Evolutionary conservation across 371 early-diverging fungal genomes (phyloP).

Genomic region (Rhizopus sp.): DNA sequence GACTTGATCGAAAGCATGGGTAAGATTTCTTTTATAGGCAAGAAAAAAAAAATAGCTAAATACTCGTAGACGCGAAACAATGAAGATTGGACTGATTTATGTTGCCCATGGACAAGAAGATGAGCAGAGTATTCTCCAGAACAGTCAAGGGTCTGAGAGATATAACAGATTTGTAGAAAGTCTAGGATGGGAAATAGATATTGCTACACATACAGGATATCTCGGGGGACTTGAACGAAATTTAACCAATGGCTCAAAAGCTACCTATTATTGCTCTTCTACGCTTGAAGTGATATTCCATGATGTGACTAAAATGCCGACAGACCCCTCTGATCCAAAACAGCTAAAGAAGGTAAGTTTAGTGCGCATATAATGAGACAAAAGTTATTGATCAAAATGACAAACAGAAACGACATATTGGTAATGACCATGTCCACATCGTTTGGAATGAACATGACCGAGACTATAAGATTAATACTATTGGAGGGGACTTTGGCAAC

Average conservation of each 20-base stretch:
- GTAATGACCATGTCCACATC: conserved; percentile 97
- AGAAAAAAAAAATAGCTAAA: background rate
- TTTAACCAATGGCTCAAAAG: conserved; percentile 73
- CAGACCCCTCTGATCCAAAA: conserved; percentile 73
- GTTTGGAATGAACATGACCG: conserved; percentile 93
- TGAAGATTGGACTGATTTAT: conserved; percentile 90
- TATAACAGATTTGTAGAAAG: conserved; percentile 85
- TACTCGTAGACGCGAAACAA: conserved; percentile 70
- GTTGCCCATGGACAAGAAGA: conserved; percentile 91
- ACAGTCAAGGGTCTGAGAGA: conserved; percentile 61
- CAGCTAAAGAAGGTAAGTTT: conserved; percentile 81
- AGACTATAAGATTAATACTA: conserved; percentile 84
- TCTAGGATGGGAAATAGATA: conserved; percentile 85
- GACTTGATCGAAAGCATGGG: conserved; percentile 79
- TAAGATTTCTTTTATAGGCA: conserved; percentile 28
- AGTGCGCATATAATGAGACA: conserved; percentile 1
- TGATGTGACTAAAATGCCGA: conserved; percentile 91
- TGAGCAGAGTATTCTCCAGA: conserved; percentile 82
- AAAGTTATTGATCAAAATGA: background rate
- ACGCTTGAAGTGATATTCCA: conserved; percentile 91
- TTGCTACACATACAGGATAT: conserved; percentile 85
- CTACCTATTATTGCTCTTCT: conserved; percentile 84
- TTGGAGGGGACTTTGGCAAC: conserved; percentile 97
- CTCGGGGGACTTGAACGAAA: conserved; percentile 86
- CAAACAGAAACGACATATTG: conserved; percentile 93